Evolutionary conservation across 257 asterid genomes (phyloP), one percentile per base, ranked within the genome.

Genomic region (Voacanga thouarsii): DNA sequence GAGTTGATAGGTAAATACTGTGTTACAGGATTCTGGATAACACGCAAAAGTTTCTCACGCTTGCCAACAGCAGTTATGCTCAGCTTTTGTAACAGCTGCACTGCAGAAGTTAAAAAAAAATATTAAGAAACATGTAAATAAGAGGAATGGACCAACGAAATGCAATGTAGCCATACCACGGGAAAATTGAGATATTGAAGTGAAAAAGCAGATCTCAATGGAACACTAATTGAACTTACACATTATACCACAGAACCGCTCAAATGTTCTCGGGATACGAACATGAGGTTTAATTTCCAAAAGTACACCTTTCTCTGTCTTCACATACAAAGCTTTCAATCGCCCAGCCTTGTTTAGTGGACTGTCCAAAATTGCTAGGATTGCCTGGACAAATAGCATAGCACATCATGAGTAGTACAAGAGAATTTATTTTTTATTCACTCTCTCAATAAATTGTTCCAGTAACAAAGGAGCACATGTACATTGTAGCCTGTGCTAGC

Each of bases 191-290:
- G 61, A 72, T 30, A 51, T 24, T 14, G 12, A 67, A 53, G 15
- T 61, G 39, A 47, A 68, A 74, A 57, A 75, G 18, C 1, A 66
- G 26, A 56, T 14, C 43, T 57, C 23, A 30, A 56, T 24, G 51
- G 43, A 45, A 67, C n/a, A 33, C 21, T 12, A 65, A 49, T 71
- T 45, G 66, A 44, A 87, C 98, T 89, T 83, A 95, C 99, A 90
- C 88, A 95, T 93, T 82, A 95, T 86, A 67, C 99, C 99, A 77
- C 93, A 67, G 75, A 95, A 95, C 41, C 98, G 86, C 80, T 89
- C 90, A 76, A 88, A 93, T 21, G 98, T 93, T 84, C 99, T 91
- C 4, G 99, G 98, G 86, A 95, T 90, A 71, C 97, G 98, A 70
- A 89, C 93, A 81, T 91, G 91, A 74, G 98, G 97, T 69, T 91